A percentile compares a stretch with the other conserved stretches of the same genome.
Evolutionary conservation across 768 basidiomycete genomes (phyloP).

Genomic region (Chalciporus sphaerocephalus): DNA sequence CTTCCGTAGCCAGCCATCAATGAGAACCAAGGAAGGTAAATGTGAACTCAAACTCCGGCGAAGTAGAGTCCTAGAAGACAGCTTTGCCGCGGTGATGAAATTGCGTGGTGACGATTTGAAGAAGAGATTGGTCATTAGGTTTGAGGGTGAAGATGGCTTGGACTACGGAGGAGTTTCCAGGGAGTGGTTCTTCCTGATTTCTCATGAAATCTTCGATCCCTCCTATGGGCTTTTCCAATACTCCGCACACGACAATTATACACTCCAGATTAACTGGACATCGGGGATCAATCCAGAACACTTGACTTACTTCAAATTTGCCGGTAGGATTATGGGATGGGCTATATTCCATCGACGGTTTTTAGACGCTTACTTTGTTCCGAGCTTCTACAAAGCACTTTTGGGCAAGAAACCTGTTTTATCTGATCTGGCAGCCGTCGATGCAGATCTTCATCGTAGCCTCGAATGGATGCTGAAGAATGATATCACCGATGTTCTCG

Average conservation of each 20-base stretch:
- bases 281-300: conserved; percentile 75
- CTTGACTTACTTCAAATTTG: conserved; percentile 78
- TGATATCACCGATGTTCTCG: conserved; percentile 69
- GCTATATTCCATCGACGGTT: conserved; percentile 77
- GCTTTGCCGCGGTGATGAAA: conserved; percentile 81
- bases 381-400: conserved; percentile 79
- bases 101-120: conserved; percentile 68
- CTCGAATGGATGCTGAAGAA: conserved; percentile 75
- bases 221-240: conserved; percentile 82
- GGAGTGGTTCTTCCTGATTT: conserved; percentile 85
- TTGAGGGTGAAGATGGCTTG: conserved; percentile 76
- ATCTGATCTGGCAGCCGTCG: conserved; percentile 65
- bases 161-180: conserved; percentile 77
- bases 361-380: conserved; percentile 76
- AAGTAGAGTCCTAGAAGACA: conserved; percentile 79
- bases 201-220: conserved; percentile 79
- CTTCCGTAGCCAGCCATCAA: conserved; percentile 86
- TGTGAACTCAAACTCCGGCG: conserved; percentile 84
- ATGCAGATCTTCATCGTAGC: conserved; percentile 64
- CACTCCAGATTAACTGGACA: conserved; percentile 74
- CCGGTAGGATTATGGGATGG: conserved; percentile 67
- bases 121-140: conserved; percentile 66
- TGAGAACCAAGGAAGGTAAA: conserved; percentile 72
- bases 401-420: conserved; percentile 56
- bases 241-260: conserved; percentile 75